A percentile compares a stretch with the other conserved stretches of the same genome.
Evolutionary conservation across 1,284 basidiomycete genomes (phyloP).

Genomic region (Microbotryum saponariae): DNA sequence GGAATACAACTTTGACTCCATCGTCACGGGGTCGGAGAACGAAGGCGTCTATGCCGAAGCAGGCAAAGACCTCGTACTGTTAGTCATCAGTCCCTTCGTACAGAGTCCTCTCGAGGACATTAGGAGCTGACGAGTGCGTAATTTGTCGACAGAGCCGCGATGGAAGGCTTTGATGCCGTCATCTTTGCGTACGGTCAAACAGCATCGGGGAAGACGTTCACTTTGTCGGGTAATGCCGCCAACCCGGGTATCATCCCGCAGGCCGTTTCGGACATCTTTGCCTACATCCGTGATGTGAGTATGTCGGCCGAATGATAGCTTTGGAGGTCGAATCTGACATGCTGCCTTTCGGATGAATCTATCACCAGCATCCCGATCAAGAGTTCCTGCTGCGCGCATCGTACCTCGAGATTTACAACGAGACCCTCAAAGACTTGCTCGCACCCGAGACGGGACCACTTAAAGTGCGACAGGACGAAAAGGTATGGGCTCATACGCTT

Average conservation of each 20-base stretch:
- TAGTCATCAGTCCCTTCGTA: conserved; percentile 19
- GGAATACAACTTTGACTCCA: conserved; percentile 63
- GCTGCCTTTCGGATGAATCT: background rate
- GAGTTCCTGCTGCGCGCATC: conserved; percentile 91
- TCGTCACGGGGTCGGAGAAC: conserved; percentile 75
- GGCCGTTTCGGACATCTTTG: conserved; percentile 56
- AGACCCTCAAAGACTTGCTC: conserved; percentile 77
- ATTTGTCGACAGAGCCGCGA: conserved; percentile 44
- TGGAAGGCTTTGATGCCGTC: conserved; percentile 94
- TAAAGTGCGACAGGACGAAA: conserved; percentile 34
- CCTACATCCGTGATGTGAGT: conserved; percentile 43
- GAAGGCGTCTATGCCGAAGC: conserved; percentile 75
- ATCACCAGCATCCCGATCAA: conserved; percentile 48
- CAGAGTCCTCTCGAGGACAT: background rate
- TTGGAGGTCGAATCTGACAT: background rate
- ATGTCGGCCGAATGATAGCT: background rate
- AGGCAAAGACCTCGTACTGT: conserved; percentile 72
- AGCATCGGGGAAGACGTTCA: conserved; percentile 87
- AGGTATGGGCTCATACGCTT: conserved; percentile 29
- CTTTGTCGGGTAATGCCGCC: conserved; percentile 67
- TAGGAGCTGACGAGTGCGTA: background rate
- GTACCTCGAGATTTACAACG: conserved; percentile 96
- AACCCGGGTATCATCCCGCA: conserved; percentile 93
- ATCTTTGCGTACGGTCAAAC: conserved; percentile 86
- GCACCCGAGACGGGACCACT: conserved; percentile 50